These are phyloP conservation scores for Aspergillus niger DNA, from an alignment of 2,329 filamentous ascomycete species.

Conservation along the genomic window DNA sequence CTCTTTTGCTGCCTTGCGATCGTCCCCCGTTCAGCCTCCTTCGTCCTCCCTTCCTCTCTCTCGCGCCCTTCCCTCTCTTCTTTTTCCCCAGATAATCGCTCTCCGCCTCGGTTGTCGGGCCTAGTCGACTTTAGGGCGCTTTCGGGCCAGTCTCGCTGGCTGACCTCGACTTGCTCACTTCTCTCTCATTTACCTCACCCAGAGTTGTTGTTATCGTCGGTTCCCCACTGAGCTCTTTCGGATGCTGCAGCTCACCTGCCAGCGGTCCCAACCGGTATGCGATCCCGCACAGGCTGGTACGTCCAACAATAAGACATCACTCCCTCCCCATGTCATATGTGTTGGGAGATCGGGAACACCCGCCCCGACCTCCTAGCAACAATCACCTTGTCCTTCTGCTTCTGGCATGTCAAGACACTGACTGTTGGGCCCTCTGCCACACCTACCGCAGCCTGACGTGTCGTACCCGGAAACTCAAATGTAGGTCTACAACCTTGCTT, in stretches of 20 bases:
- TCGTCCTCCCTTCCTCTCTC: neutral
- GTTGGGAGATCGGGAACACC: slow-evolving; percentile 1
- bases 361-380: neutral
- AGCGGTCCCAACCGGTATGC: slow-evolving; percentile 38
- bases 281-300: slow-evolving; percentile 48
- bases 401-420: neutral
- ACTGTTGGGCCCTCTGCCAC: neutral
- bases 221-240: slow-evolving; percentile 15
- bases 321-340: neutral
- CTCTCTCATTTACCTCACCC: slow-evolving; percentile 4
- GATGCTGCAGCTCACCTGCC: slow-evolving; percentile 31
- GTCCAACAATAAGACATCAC: slow-evolving; percentile 18
- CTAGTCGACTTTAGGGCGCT: slow-evolving; percentile 10
- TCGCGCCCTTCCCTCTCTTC: neutral
- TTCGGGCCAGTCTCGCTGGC: slow-evolving; percentile 19
- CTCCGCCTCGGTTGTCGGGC: slow-evolving; percentile 4
- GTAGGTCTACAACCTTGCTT: slow-evolving; percentile 31
- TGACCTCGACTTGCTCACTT: slow-evolving; percentile 5
- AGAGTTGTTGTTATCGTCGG: slow-evolving; percentile 2
- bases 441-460: slow-evolving; percentile 53
- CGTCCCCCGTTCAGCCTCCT: slow-evolving; percentile 2
- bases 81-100: slow-evolving; percentile 10
- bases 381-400: neutral
- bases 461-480: slow-evolving; percentile 65
- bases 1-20: slow-evolving; percentile 1